phyloP scores from a whole-genome alignment of 1,284 basidiomycete genomes.

The Leccinum subrobustum region DNA sequence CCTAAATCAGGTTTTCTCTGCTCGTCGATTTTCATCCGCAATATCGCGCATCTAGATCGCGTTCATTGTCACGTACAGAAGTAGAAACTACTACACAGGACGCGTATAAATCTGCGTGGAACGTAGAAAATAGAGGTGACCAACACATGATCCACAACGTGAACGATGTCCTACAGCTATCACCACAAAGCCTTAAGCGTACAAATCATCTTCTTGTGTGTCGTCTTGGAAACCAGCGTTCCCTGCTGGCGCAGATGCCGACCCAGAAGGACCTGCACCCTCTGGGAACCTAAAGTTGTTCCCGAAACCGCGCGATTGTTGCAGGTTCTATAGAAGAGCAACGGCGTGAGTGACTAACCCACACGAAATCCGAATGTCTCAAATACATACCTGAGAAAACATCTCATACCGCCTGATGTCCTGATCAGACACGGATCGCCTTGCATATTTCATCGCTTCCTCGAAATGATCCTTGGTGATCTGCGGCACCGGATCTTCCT shows the following conservation, averaged over 20 bases:
- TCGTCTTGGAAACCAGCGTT: conserved; percentile 84
- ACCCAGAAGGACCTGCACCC: conserved; percentile 47
- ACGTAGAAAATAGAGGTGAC: background rate
- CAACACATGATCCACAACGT: background rate
- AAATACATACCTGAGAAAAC: conserved; percentile 67
- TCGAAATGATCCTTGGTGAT: conserved; percentile 96
- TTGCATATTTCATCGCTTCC: conserved; percentile 94
- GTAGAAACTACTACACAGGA: conserved; percentile 13
- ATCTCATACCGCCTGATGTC: conserved; percentile 96
- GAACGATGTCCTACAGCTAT: background rate
- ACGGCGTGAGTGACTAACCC: background rate
- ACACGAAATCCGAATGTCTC: background rate
- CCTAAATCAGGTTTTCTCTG: background rate
- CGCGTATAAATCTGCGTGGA: conserved; percentile 1
- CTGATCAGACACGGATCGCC: conserved; percentile 89
- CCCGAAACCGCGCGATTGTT: conserved; percentile 86
- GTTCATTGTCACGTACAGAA: conserved; percentile 10
- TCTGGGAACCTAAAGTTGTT: conserved; percentile 98
- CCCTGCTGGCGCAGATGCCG: conserved; percentile 50
- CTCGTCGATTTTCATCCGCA: background rate
- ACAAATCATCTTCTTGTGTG: conserved; percentile 84
- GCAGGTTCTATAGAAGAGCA: conserved; percentile 60
- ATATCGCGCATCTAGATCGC: conserved; percentile 10
- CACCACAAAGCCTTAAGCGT: conserved; percentile 51
- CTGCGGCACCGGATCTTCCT: conserved; percentile 94